Evolutionary conservation across 768 basidiomycete genomes (phyloP).

Genomic region (Phlegmacium glaucopus): DNA sequence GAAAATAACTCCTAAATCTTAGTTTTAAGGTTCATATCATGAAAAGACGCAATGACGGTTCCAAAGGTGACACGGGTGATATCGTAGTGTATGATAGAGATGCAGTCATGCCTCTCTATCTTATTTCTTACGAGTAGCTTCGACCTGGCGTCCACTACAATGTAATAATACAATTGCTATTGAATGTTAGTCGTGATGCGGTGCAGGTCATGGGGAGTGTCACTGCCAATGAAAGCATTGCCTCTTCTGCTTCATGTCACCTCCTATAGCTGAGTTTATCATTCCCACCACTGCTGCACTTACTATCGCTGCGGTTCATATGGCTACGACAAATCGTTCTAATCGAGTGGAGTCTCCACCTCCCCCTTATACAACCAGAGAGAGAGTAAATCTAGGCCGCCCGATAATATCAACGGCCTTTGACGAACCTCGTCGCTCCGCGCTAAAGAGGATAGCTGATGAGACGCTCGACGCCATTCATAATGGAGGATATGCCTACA

Average conservation of each 20-base stretch:
- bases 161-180: not conserved
- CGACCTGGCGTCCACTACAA: not conserved
- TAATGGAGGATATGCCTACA: constrained; percentile 35
- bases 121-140: constrained; percentile 15
- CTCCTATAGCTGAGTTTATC: too few relatives aligned
- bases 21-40: constrained; percentile 12
- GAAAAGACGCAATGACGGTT: constrained; percentile 1
- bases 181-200: too few relatives aligned
- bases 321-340: too few relatives aligned
- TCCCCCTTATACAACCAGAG: too few relatives aligned
- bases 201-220: too few relatives aligned
- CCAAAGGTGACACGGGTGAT: constrained; percentile 13
- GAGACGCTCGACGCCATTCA: constrained; percentile 48
- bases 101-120: constrained; percentile 18
- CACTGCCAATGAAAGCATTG: too few relatives aligned
- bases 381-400: constrained; percentile 1
- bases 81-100: constrained; percentile 13
- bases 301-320: too few relatives aligned
- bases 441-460: constrained; percentile 43
- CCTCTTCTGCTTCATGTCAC: too few relatives aligned
- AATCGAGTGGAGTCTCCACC: too few relatives aligned
- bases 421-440: constrained; percentile 23
- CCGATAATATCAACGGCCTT: not conserved
- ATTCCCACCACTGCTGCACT: too few relatives aligned
- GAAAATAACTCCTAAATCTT: not conserved